Conservation (phyloP, 352 stramenopile species). For the Globisporangium spinosum region DNA sequence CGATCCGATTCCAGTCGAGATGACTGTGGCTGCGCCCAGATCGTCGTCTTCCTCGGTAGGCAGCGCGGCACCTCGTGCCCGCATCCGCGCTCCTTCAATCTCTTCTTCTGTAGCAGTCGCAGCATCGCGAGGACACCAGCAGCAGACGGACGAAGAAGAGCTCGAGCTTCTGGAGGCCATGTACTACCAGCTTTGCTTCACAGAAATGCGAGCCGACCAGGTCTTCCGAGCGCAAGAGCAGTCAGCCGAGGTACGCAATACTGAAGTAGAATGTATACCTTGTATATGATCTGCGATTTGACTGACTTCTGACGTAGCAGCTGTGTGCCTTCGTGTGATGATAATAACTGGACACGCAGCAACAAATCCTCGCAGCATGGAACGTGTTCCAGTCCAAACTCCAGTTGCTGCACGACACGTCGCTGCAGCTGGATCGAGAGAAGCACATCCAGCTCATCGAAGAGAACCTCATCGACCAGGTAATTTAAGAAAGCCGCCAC, state of each 20-base stretch:
- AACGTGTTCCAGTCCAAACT: conserved; percentile 46
- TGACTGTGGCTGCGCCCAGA: conserved; percentile 1
- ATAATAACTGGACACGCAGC: conserved; percentile 17
- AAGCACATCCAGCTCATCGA: conserved; percentile 26
- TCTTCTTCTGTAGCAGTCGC: neutral
- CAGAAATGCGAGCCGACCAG: conserved; percentile 33
- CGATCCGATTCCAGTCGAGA: conserved; percentile 4
- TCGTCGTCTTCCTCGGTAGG: neutral
- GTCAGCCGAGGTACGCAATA: conserved; percentile 29
- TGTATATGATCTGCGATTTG: too few relatives aligned
- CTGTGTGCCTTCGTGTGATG: neutral
- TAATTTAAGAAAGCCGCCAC: conserved; percentile 3
- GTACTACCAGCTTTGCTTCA: conserved; percentile 50
- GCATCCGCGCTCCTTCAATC: neutral
- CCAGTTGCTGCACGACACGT: conserved; percentile 41
- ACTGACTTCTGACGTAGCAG: neutral
- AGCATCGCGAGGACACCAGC: neutral
- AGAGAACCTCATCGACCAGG: conserved; percentile 27
- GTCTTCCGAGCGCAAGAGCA: conserved; percentile 47
- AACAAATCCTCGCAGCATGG: conserved; percentile 43
- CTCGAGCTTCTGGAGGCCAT: conserved; percentile 46
- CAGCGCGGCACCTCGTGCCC: neutral
- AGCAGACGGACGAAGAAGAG: conserved; percentile 28
- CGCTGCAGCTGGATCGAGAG: conserved; percentile 38
- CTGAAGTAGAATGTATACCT: neutral